Conservation (phyloP, 163 green algal species). For the Prototheca stagnorum region DNA sequence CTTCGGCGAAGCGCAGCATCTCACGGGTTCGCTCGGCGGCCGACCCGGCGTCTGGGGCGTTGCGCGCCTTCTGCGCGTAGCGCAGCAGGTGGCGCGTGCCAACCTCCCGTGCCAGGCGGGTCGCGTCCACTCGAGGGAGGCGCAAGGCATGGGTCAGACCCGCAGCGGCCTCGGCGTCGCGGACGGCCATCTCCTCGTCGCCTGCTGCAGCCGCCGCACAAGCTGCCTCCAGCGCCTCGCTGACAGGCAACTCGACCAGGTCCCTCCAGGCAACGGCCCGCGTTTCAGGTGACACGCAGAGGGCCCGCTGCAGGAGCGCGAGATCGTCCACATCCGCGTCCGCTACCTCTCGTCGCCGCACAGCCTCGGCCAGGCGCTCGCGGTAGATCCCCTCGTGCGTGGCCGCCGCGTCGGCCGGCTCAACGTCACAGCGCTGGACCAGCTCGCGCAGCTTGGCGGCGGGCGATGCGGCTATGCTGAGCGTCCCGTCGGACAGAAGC, state of each 20-base stretch:
- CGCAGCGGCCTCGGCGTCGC: background rate
- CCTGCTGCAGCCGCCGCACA: background rate
- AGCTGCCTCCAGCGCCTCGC: slow-evolving; percentile 5
- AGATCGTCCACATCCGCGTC: slow-evolving; percentile 58
- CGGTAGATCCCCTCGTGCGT: slow-evolving; percentile 68
- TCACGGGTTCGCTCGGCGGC: too few species aligned
- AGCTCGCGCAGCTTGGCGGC: slow-evolving; percentile 67
- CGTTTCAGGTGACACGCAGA: slow-evolving; percentile 64
- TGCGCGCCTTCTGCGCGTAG: too few species aligned
- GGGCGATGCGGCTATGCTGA: slow-evolving; percentile 67
- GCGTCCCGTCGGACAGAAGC: slow-evolving; percentile 41
- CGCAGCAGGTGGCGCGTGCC: too few species aligned
- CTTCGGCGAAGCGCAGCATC: too few species aligned
- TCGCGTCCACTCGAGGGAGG: too few species aligned
- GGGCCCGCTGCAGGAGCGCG: slow-evolving; percentile 49
- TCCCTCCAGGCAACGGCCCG: slow-evolving; percentile 34
- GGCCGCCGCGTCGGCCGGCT: slow-evolving; percentile 47
- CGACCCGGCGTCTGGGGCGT: too few species aligned
- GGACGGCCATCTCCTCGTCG: background rate
- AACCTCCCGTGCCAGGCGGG: too few species aligned
- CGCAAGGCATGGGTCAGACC: slow-evolving; percentile 59
- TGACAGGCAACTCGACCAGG: slow-evolving; percentile 32
- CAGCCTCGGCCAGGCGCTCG: slow-evolving; percentile 43
- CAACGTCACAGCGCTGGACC: slow-evolving; percentile 48
- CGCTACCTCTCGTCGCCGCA: slow-evolving; percentile 33